Base-by-base conservation (phyloP, 2,329 filamentous ascomycete genomes). In the Kalaharituber pfeilii region DNA sequence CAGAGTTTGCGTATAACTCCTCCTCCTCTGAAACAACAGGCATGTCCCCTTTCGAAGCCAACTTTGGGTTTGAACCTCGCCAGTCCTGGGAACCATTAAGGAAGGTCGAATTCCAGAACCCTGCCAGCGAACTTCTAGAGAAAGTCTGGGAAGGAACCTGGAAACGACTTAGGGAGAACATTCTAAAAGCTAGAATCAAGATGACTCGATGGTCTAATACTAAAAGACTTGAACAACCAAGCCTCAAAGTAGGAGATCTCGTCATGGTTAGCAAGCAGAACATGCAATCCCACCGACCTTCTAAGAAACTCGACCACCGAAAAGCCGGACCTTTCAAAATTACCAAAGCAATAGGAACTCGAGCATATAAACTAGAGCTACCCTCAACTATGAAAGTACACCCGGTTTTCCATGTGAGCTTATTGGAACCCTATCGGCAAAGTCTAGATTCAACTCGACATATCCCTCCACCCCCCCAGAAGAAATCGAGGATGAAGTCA, bases 1-100 rank as follows among this genome's bases (percentile, higher is more conserved):
- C 53, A 8, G 54, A 65, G 50, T 56, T 65, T 13, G 56, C 56
- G 24, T 22, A 62, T 15, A 65, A 63, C 53, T 60, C 59, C 45
- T 33, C 49, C 30, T 30, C 39, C 13, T 56, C 26, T 11, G 30
- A 30, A 39, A 58, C 33, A 28, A 65, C 53, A 27, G 47, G 52
- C 4, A 4, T 56, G 15, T 59, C 53, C 28, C 61, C 54, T n/a
- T n/a, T n/a, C n/a, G n/a, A n/a, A n/a, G n/a, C n/a, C n/a, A n/a
- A n/a, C n/a, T n/a, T n/a, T n/a, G n/a, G n/a, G n/a, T n/a, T n/a
- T n/a, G n/a, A n/a, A n/a, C n/a, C n/a, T n/a, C n/a, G n/a, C n/a
- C n/a, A n/a, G n/a, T n/a, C n/a, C n/a, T n/a, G n/a, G n/a, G n/a
- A n/a, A n/a, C n/a, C n/a, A n/a, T n/a, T n/a, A n/a, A n/a, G n/a